These are phyloP conservation scores for Trametes cubensis DNA, from an alignment of 768 basidiomycete species.

Conservation along the genomic window DNA sequence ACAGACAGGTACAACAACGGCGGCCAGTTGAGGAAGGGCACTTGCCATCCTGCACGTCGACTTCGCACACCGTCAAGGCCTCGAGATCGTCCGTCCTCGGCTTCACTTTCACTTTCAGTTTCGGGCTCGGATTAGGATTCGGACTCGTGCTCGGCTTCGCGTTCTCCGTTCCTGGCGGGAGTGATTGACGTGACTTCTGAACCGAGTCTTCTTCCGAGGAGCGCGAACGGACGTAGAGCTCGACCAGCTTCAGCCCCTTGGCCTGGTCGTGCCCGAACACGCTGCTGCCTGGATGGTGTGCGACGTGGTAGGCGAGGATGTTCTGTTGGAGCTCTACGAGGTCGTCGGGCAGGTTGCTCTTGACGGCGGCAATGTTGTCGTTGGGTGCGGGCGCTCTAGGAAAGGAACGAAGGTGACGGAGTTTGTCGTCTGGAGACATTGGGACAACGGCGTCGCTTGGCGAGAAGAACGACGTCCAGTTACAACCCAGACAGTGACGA, in stretches of 20 bases:
- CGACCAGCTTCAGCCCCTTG: conserved; percentile 27
- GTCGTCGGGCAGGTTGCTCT: conserved; percentile 27
- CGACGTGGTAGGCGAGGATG: conserved; percentile 30
- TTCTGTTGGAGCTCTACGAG: conserved; percentile 27
- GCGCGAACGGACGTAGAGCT: conserved; percentile 20
- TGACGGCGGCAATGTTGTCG: conserved; percentile 25
- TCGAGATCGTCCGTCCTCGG: conserved; percentile 16
- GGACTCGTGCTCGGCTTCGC: background rate
- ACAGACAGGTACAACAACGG: background rate
- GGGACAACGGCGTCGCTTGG: background rate
- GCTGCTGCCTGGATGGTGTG: conserved; percentile 18
- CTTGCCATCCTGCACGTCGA: conserved; percentile 28
- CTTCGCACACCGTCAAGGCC: conserved; percentile 28
- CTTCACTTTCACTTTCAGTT: background rate
- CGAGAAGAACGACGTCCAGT: background rate
- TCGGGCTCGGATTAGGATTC: background rate
- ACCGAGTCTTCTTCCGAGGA: background rate
- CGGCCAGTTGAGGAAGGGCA: background rate
- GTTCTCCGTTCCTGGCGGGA: background rate
- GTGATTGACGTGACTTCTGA: background rate
- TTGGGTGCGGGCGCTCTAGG: conserved; percentile 32
- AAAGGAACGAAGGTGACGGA: conserved; percentile 20
- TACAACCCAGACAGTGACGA: background rate
- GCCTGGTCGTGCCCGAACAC: conserved; percentile 28
- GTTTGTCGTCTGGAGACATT: conserved; percentile 9